Evolutionary conservation across 208 protist species (phyloP), one percentile per base, ranked within the genome.

Genomic region (Novymonas esmeraldas): DNA sequence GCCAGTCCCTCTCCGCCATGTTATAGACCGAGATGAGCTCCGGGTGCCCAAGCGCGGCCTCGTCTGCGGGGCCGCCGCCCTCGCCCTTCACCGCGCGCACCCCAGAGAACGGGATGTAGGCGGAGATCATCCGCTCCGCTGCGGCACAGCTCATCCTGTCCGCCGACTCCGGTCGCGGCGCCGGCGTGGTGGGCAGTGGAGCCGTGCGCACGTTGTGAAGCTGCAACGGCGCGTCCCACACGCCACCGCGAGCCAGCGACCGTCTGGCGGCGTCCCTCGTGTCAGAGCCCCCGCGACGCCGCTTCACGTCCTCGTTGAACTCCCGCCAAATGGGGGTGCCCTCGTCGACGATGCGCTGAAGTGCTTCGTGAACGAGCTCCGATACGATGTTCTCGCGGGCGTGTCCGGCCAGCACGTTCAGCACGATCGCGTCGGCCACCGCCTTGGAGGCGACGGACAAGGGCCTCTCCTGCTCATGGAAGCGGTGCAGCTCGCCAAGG

Each of bases 301-400:
- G 31, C 41, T 48, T 16, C 31, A 84, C 58, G 41, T 90, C 56
- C 20, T 63, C 61, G 63, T 84, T 71, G 62, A 82, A 78, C 34
- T 76, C 55, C 4, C 54, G 64, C 84, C 84, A 93, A 16, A 94
- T 79, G 4, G 87, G 79, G 6, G 76, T 72, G 9, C 77, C 79
- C 66, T 94, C 90, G 31, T 89, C 79, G 44, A 95, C 83, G 1
- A 92, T 73, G 20, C 75, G 69, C 74, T 95, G 87, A 72, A 95
- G 63, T 5, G 71, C 73, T 28, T 72, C 62, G 71, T 95, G 87
- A 0, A 93, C 52, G 16, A 94, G 69, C 57, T 94, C 87, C 1
- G 84, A 70, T 6, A 95, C 54, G 5, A 92, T 31, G 34, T 87
- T 89, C 55, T 94, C 90, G 51, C 85, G 70, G 5, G 81, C 76